A percentile compares a stretch with the other conserved stretches of the same genome.
These are phyloP conservation scores for Boehmeria nivea DNA, from an alignment of 306 rosid genomes.

Conservation along the genomic window DNA sequence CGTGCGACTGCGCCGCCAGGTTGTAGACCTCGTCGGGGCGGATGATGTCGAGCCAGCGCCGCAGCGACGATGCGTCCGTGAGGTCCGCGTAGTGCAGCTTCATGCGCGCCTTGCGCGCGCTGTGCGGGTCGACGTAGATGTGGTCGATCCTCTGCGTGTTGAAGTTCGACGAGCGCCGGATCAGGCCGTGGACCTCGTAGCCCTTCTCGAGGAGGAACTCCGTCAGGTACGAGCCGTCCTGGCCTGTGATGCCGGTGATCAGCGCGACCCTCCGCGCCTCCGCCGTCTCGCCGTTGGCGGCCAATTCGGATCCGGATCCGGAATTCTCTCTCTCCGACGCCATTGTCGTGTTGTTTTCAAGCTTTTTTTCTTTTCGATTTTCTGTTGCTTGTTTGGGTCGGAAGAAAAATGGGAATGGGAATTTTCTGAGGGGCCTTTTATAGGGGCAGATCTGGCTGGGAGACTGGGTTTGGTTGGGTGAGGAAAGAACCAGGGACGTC, in stretches of 20 bases:
- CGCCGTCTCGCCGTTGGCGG: conserved; percentile 37
- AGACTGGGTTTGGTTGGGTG: too few species aligned
- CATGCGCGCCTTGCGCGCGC: conserved; percentile 89
- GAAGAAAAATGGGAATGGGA: too few species aligned
- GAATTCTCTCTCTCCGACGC: conserved; percentile 35
- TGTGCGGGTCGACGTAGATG: conserved; percentile 99
- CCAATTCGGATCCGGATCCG: conserved; percentile 39
- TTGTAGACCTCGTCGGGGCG: conserved; percentile 94
- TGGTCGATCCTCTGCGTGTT: conserved; percentile 95
- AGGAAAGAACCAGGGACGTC: too few species aligned
- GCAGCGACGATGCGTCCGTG: conserved; percentile 95
- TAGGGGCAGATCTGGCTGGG: too few species aligned
- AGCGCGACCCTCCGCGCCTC: conserved; percentile 56
- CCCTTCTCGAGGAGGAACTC: conserved; percentile 81
- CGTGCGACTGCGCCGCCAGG: conserved; percentile 98
- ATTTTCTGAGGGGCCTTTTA: too few species aligned
- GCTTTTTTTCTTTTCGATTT: too few species aligned
- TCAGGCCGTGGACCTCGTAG: conserved; percentile 88
- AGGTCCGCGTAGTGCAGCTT: conserved; percentile 99
- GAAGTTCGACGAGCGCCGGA: conserved; percentile 94
- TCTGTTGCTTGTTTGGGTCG: too few species aligned
- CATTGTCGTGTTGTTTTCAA: conserved; percentile 31
- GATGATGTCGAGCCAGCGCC: conserved; percentile 90
- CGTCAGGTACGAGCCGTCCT: conserved; percentile 94
- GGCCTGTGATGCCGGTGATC: conserved; percentile 94